Evolutionary conservation across 2,329 filamentous ascomycete genomes (phyloP).

Genomic region (Trichoderma oligosporum): DNA sequence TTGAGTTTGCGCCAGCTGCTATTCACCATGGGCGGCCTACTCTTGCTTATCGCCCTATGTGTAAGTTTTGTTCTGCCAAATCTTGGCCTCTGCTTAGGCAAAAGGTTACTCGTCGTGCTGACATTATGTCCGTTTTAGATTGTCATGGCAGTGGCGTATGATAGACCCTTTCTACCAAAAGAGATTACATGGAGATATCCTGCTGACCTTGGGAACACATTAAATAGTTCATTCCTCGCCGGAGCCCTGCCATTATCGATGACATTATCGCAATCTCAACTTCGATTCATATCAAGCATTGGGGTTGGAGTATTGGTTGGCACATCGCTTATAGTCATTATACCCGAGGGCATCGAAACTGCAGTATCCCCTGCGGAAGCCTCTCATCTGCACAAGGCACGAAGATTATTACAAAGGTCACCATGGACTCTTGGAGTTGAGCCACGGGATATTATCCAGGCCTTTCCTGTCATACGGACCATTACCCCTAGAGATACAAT

Average conservation of each 20-base stretch:
- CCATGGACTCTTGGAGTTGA: constrained; percentile 31
- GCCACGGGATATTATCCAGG: constrained; percentile 26
- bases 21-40: constrained; percentile 20
- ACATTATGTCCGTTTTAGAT: constrained; percentile 35
- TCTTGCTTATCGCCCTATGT: constrained; percentile 20
- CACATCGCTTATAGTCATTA: constrained; percentile 93
- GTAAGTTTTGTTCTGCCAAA: constrained; percentile 6
- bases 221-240: constrained; percentile 81
- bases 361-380: constrained; percentile 59
- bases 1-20: constrained; percentile 17
- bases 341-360: constrained; percentile 92
- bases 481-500: not conserved
- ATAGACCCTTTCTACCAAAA: constrained; percentile 18
- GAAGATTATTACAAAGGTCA: constrained; percentile 32
- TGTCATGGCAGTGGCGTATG: constrained; percentile 58
- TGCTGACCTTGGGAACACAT: not conserved
- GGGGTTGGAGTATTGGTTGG: constrained; percentile 93
- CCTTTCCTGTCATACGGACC: constrained; percentile 24
- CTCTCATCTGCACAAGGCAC: constrained; percentile 37
- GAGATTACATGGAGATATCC: not conserved
- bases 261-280: constrained; percentile 77
- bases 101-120: not conserved
- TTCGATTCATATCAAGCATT: constrained; percentile 85
- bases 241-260: constrained; percentile 88
- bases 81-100: not conserved